These are phyloP conservation scores for Logfia minima DNA, from an alignment of 129 eudicot genomes.

Conservation along the genomic window DNA sequence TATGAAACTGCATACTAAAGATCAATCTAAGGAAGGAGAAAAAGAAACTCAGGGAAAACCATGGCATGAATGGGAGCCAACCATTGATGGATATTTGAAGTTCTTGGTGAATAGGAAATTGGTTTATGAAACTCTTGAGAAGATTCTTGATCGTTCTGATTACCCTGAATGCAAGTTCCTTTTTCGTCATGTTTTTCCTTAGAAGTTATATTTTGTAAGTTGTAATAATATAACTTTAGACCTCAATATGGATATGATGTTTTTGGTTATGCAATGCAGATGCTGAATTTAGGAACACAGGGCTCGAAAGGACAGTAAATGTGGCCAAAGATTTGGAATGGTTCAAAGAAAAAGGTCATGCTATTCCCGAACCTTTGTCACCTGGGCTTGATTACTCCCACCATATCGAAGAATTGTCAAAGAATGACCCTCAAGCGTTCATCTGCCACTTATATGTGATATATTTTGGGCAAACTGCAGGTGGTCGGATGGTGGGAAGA, in stretches of 20 bases:
- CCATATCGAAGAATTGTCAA: conserved; percentile 65
- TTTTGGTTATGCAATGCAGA: conserved; percentile 38
- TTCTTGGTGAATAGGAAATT: conserved; percentile 90
- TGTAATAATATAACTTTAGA: too few species aligned
- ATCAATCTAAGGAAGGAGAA: conserved; percentile 90
- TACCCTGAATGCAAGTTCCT: conserved; percentile 70
- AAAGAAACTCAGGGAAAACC: conserved; percentile 71
- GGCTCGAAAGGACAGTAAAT: conserved; percentile 74
- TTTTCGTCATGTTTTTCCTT: too few species aligned
- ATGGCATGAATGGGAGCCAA: conserved; percentile 82
- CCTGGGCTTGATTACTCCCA: conserved; percentile 69
- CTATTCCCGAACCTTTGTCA: conserved; percentile 73
- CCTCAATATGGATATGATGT: neutral
- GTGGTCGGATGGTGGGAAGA: conserved; percentile 95
- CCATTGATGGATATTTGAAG: conserved; percentile 75
- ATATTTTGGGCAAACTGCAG: conserved; percentile 92
- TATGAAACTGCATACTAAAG: conserved; percentile 76
- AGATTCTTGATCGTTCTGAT: conserved; percentile 63
- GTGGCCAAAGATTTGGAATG: conserved; percentile 79
- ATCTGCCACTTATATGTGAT: conserved; percentile 90
- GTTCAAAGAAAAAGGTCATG: conserved; percentile 82
- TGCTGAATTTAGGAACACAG: conserved; percentile 85
- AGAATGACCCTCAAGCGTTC: conserved; percentile 81
- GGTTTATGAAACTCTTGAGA: conserved; percentile 84
- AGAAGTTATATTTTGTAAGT: too few species aligned